Evolutionary conservation across 345 rosid species (phyloP), one percentile per base, ranked within the genome.

Genomic region (Citrus hindsii): DNA sequence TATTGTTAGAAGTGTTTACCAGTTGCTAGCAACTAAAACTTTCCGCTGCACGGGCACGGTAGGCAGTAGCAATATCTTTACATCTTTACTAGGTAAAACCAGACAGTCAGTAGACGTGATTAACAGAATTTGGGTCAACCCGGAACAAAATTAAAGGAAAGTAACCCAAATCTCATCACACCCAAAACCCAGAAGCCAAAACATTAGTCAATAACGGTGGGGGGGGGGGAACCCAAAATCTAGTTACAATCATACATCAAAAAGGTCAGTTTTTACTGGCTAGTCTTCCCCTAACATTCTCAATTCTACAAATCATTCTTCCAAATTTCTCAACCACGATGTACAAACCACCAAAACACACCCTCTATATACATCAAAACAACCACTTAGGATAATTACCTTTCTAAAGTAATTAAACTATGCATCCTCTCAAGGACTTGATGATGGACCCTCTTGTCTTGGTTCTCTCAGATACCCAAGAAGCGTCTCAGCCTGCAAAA

Each of bases 401-500:
- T 74, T 66, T 75, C 75, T 61, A 27, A 21, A 46, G 56, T 56
- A 75, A 69, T 59, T 58, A 60, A 63, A 69, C 66, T 63, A 69
- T 68, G 37, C 24, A 33, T 53, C 51, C 60, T 55, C 87, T 53
- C 76, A 90, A 70, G 92, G 91, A 82, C 83, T 90, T 51, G 90
- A 83, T 30, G 90, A 84, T 0, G 89, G 82, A 51, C 90, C 88
- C 67, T 90, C 92, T 58, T 88, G 88, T 75, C 97, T 86, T 48
- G 91, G 90, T 79, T 88, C 97, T 80, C 97, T 79, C 71, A 93
- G 87, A 85, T 93, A 90, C 64, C 86, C 88, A 67, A 93, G 90
- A 33, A 93, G 97, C 21, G 84, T 94, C 85, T 94, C 99, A 46
- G 99, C 99, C 99, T 96, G 92, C 88, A 70, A 71, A 73, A 65